Base-by-base conservation (phyloP, 208 protist genomes). In the Trypanosoma lewisi region DNA sequence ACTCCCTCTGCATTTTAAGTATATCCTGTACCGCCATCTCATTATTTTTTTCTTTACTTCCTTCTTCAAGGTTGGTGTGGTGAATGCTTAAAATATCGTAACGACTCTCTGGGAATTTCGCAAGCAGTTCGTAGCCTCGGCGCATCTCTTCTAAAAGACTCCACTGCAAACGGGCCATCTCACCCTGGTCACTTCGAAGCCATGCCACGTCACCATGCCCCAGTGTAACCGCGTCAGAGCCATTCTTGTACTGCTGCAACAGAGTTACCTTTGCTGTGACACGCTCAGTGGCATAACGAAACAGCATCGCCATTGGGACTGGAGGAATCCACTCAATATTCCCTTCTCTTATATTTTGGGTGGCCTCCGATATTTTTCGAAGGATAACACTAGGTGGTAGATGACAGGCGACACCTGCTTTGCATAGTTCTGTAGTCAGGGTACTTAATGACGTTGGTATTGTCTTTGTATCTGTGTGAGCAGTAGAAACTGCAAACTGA, bases 61-160 rank as follows among this genome's bases (percentile, higher is more conserved):
- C 36, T 42, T n/a, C 25, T 7, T 23, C 14, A n/a, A n/a, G n/a
- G n/a, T n/a, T n/a, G n/a, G n/a, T n/a, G 14, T 5, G 5, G 12
- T 44, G 39, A 3, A 17, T 44, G 2, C 19, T 17, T 44, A 17
- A 9, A 44, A 44, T 3, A 19, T 28, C 48, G 37, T 21, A 5
- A 28, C 27, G 9, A 5, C 25, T 1, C 31, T 19, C 9, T 25
- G 16, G 19, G n/a, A 63, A 17, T 7, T 2, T 25, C 25, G 7
- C n/a, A 16, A 71, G 37, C 11, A 71, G 49, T 23, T 71, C 50
- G 30, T 64, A 71, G 16, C 27, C 37, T 17, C 50, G 37, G 6
- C 57, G 66, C 28, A 42, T 51, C 49, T 71, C 66, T 19, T 71
- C 56, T 27, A 2, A 23, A 25, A 71, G 50, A 8, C 23, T 57